phyloP scores from a whole-genome alignment of 805 yeast genomes.

The Kluyveromyces siamensis region DNA sequence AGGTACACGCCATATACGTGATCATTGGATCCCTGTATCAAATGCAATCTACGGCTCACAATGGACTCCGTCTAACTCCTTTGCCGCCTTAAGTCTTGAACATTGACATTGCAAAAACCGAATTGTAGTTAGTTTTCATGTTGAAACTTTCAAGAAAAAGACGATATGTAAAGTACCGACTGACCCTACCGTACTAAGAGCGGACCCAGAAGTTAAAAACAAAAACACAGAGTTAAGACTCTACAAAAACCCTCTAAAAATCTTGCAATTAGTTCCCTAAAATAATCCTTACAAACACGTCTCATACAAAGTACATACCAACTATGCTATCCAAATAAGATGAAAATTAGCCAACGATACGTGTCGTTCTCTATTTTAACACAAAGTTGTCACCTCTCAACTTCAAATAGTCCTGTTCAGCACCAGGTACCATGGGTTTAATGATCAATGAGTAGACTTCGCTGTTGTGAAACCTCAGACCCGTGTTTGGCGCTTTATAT shows the following conservation, averaged over 20 bases:
- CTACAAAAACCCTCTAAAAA: too few relatives aligned
- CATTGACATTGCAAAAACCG: background rate
- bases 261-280: too few relatives aligned
- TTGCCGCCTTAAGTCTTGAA: too few relatives aligned
- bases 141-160: background rate
- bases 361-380: conserved; percentile 37
- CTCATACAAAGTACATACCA: background rate
- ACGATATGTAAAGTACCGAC: too few relatives aligned
- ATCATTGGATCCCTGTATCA: conserved; percentile 1
- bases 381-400: conserved; percentile 84
- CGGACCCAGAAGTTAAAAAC: too few relatives aligned
- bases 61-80: too few relatives aligned
- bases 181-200: background rate
- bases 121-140: background rate
- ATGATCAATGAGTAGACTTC: conserved; percentile 73
- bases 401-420: conserved; percentile 85
- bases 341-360: conserved; percentile 1
- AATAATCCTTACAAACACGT: background rate
- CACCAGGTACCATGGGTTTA: conserved; percentile 76
- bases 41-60: too few relatives aligned
- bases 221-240: too few relatives aligned
- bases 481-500: conserved; percentile 67
- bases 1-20: conserved; percentile 6
- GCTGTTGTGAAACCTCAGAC: conserved; percentile 68
- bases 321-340: background rate